phyloP scores from a whole-genome alignment of 768 basidiomycete genomes.

The Fistulinella prunicolor region DNA sequence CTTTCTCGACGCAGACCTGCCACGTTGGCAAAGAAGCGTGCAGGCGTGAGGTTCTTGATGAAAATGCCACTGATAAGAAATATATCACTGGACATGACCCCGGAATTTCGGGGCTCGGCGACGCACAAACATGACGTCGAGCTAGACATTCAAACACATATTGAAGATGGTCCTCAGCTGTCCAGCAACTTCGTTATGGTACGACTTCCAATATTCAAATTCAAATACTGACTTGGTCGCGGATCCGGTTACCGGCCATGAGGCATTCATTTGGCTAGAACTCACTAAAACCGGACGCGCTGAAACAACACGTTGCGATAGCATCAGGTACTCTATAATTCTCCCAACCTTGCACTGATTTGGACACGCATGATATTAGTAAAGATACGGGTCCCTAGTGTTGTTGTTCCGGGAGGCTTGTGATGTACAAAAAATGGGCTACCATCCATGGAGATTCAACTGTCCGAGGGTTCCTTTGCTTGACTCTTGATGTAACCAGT shows the following conservation, averaged over 20 bases:
- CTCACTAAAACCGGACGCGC: too few species aligned
- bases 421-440: neutral
- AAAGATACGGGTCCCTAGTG: neutral
- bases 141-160: too few species aligned
- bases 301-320: too few species aligned
- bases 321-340: constrained; percentile 10
- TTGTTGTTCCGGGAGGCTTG: constrained; percentile 5
- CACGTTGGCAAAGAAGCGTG: constrained; percentile 12
- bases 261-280: constrained; percentile 10
- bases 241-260: too few species aligned
- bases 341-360: neutral
- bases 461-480: neutral
- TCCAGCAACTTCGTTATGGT: too few species aligned
- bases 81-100: neutral
- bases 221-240: too few species aligned
- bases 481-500: neutral
- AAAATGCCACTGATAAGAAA: neutral
- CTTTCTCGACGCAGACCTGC: neutral
- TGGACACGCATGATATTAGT: constrained; percentile 2
- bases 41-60: neutral
- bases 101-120: too few species aligned
- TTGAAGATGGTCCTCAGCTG: too few species aligned
- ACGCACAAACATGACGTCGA: too few species aligned
- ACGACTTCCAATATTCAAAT: too few species aligned
- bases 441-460: neutral